A percentile compares a stretch with the other conserved stretches of the same genome.
Conservation (phyloP, 306 rosid genomes). For the Glycine tomentella region DNA sequence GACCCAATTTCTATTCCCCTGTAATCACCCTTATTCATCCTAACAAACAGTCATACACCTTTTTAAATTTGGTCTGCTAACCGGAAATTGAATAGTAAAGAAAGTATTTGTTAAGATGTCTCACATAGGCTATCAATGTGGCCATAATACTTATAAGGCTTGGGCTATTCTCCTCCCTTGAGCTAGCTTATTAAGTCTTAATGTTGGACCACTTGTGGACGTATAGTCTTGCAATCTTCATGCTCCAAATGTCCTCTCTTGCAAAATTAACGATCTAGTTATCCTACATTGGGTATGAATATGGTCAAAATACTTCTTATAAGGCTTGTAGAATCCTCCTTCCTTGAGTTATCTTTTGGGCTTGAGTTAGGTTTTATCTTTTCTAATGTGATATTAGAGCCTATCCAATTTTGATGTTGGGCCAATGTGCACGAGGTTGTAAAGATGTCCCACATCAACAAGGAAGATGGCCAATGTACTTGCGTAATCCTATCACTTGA, state of each 20-base stretch:
- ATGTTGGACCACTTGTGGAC: not conserved
- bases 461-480: too few species aligned
- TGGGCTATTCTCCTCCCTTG: not conserved
- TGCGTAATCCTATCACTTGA: too few species aligned
- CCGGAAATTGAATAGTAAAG: conserved; percentile 34
- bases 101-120: conserved; percentile 20
- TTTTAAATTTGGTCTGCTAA: conserved; percentile 26
- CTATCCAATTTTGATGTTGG: not conserved
- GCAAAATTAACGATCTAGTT: not conserved
- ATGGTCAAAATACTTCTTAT: not conserved
- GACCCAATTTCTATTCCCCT: not conserved
- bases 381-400: not conserved
- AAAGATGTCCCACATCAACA: too few species aligned
- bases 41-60: not conserved
- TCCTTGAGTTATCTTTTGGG: not conserved
- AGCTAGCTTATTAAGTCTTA: not conserved
- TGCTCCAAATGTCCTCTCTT: not conserved
- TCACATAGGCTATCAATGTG: not conserved
- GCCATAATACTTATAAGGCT: not conserved
- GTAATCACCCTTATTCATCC: conserved; percentile 10
- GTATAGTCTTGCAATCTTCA: not conserved
- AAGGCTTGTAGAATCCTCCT: not conserved
- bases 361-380: not conserved
- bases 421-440: not conserved
- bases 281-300: not conserved